Base-by-base conservation (phyloP, 2,329 filamentous ascomycete species). In the Dothiorella sarmentorum region DNA sequence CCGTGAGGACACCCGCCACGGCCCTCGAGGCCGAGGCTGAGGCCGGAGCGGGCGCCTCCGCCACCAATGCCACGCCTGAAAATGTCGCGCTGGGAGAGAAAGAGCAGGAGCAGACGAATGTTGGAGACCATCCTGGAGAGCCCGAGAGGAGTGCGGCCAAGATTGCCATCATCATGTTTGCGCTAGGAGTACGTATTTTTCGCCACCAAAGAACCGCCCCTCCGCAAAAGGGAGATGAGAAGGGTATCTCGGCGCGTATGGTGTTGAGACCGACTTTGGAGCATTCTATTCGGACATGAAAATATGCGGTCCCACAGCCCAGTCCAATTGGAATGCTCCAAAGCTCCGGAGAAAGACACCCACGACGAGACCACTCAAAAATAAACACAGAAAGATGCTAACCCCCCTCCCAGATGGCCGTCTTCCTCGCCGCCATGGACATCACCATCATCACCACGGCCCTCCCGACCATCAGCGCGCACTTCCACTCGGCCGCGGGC, bases 391-490 rank as follows among this genome's bases (percentile, higher is more conserved):
- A 58, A 15, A 51, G 37, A 18, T 27, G 26, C 43, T 49, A 40
- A 51, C 13, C 17, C 24, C 17, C 17, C 60, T 29, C 18, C 4
- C 60, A 78, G 76, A 78, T 84, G 69, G 82, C 82, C 7, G 74
- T 85, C 11, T 82, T 85, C 56, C 76, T 86, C 24, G 82, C 82
- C 10, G 83, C 83, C 29, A 70, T 86, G 38, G 83, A 86, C 64
- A 83, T 85, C 68, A 85, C 83, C 0, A 86, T 86, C 62, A 77
- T 86, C 56, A 82, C 84, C 0, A 86, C 84, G 3, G 82, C 84
- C 2, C 72, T 86, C 0, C 84, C 84, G 0, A 85, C 82, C 1
- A 86, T 86, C 55, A 76, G 78, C 15, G 75, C 78, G 61, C 71
- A 81, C 31, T 82, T 84, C 64, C 69, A 80, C 17, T 80, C 78